Conservation (phyloP, 352 stramenopile genomes). For the Globisporangium echinulatum region DNA sequence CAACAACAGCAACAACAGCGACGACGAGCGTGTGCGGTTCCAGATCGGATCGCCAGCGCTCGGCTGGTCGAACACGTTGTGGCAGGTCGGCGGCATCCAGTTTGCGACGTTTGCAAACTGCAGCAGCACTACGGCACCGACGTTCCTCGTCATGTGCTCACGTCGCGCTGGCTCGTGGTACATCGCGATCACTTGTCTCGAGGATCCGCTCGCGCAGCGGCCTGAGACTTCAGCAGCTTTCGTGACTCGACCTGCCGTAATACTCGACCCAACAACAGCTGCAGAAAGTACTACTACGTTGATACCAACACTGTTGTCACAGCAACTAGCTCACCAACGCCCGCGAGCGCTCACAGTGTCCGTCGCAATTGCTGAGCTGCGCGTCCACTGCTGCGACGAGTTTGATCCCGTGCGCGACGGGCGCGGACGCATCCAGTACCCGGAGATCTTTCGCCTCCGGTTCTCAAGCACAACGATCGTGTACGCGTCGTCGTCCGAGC, state of each 20-base stretch:
- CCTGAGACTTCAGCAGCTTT: not conserved
- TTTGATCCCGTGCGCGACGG: slow-evolving; percentile 27
- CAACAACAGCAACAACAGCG: slow-evolving; percentile 1
- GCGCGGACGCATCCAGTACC: slow-evolving; percentile 38
- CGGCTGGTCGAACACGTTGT: slow-evolving; percentile 76
- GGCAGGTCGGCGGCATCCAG: slow-evolving; percentile 79
- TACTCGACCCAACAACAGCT: not conserved
- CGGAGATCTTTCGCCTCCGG: slow-evolving; percentile 44
- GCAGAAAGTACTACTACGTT: not conserved
- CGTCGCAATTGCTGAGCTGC: slow-evolving; percentile 31
- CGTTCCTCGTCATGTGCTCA: slow-evolving; percentile 66
- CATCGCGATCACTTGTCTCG: slow-evolving; percentile 56
- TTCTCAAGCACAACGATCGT: slow-evolving; percentile 32
- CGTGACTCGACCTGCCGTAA: not conserved
- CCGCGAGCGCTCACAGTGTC: slow-evolving; percentile 26
- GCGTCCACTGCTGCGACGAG: slow-evolving; percentile 66
- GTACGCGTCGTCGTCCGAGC: slow-evolving; percentile 40
- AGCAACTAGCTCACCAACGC: slow-evolving; percentile 6
- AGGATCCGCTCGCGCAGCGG: slow-evolving; percentile 28
- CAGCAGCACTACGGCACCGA: slow-evolving; percentile 11
- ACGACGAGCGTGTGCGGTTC: slow-evolving; percentile 37
- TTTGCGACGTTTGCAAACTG: slow-evolving; percentile 52
- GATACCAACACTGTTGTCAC: not conserved
- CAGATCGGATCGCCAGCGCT: slow-evolving; percentile 53
- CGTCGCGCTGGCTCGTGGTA: slow-evolving; percentile 68